These are phyloP conservation scores for Diaporthe nobilis DNA, from an alignment of 2,329 filamentous ascomycete genomes.

Conservation along the genomic window DNA sequence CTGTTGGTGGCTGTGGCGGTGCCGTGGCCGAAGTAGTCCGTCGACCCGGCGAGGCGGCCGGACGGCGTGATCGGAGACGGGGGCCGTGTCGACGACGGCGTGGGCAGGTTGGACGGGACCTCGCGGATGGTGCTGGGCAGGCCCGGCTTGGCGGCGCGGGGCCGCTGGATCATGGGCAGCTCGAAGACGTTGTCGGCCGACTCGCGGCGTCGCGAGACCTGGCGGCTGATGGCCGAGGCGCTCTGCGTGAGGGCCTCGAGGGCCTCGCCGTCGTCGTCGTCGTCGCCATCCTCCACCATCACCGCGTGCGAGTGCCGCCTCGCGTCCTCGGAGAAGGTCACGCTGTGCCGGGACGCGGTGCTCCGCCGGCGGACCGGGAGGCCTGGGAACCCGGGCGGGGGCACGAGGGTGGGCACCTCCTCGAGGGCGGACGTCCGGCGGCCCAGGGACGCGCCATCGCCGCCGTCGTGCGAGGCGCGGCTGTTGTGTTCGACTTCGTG, in stretches of 20 bases:
- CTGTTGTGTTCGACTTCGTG: conserved; percentile 4
- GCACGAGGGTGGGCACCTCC: conserved; percentile 32
- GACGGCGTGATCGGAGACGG: conserved; percentile 30
- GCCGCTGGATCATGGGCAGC: conserved; percentile 37
- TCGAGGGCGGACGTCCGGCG: conserved; percentile 34
- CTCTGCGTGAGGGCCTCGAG: conserved; percentile 35
- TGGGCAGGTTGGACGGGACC: conserved; percentile 36
- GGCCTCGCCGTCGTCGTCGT: conserved; percentile 2
- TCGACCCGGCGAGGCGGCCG: background rate
- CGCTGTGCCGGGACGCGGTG: conserved; percentile 34
- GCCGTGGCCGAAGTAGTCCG: conserved; percentile 17
- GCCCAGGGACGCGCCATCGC: conserved; percentile 23
- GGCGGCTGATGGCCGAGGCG: conserved; percentile 33
- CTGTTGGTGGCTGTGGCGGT: conserved; percentile 1
- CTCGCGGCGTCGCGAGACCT: conserved; percentile 27
- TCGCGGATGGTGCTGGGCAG: conserved; percentile 37
- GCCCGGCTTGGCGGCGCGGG: conserved; percentile 33
- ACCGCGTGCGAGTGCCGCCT: conserved; percentile 32
- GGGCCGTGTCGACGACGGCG: conserved; percentile 29
- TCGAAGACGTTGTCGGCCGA: conserved; percentile 36
- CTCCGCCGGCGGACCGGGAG: conserved; percentile 34
- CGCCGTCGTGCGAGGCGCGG: conserved; percentile 16
- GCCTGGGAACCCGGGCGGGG: conserved; percentile 29
- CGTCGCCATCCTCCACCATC: background rate
- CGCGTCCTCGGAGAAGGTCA: conserved; percentile 13